Evolutionary conservation across 768 basidiomycete species (phyloP), one percentile per base, ranked within the genome.

Genomic region (Hortiboletus flavorubellus): DNA sequence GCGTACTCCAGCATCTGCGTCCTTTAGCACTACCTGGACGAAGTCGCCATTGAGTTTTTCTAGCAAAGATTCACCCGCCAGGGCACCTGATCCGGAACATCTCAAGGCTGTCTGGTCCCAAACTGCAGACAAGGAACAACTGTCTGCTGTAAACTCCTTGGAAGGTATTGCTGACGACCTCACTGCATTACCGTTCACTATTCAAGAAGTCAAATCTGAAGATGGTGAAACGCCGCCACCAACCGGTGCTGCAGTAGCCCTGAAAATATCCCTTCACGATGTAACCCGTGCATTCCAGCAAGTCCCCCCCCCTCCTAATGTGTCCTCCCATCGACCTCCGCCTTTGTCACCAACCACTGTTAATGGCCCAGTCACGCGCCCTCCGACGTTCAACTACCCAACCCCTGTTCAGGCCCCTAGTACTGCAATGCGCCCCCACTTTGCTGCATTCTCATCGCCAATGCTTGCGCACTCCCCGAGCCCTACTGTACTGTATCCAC

Each of bases 201-300:
- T 93, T 34, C 90, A 89, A 64, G 91, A 93, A 53, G 86, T 91
- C 49, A 93, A 92, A 67, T 89, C 89, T 11, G 91, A 92, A 66
- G 89, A 89, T 61, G 91, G 89, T 18, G 86, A 84, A 67, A 89
- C 88, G 2, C 87, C 89, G 2, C 89, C 89, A 14, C 84, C 87
- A 23, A 75, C 79, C 5, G 75, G 82, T 21, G 72, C 80, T 29
- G 76, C 81, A 23, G 63, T 69, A 14, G 80, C 88, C 26, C 85
- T 86, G 16, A 83, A 88, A 39, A 89, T 91, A 83, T 90, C 89
- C 4, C 72, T 87, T 38, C 84, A 86, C 53, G 91, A 93, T 52
- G 89, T 92, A 34, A 91, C 87, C 12, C 83, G 88, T 54, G 89
- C 91, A 21, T 93, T 93, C 73, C 91, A 93, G 65, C 86, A 86